Evolutionary conservation across 805 yeast species (phyloP).

Genomic region (Candida ortonii): DNA sequence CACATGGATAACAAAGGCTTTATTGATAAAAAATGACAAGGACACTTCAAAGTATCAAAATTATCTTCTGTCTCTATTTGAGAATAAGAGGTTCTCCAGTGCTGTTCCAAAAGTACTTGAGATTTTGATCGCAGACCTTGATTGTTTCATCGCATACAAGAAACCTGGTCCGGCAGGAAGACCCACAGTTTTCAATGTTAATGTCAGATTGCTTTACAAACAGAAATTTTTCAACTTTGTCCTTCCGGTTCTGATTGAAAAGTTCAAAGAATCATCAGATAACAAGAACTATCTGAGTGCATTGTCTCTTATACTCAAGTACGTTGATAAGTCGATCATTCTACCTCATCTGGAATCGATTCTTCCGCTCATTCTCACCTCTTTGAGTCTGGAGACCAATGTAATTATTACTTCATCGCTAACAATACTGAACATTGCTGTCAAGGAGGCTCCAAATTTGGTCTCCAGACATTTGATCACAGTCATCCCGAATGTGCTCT

Average conservation of each 20-base stretch:
- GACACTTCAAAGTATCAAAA: slow-evolving; percentile 34
- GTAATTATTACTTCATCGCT: slow-evolving; percentile 26
- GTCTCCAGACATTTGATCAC: slow-evolving; percentile 53
- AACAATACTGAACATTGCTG: slow-evolving; percentile 31
- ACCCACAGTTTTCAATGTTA: slow-evolving; percentile 45
- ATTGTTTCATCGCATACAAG: slow-evolving; percentile 49
- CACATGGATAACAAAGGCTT: slow-evolving; percentile 73
- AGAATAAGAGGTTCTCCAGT: slow-evolving; percentile 31
- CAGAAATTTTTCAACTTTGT: slow-evolving; percentile 70
- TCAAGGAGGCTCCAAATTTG: slow-evolving; percentile 53
- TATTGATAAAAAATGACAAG: slow-evolving; percentile 55
- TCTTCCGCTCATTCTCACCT: slow-evolving; percentile 69
- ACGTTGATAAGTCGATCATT: slow-evolving; percentile 60
- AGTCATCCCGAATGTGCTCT: slow-evolving; percentile 53
- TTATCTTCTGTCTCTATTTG: slow-evolving; percentile 36
- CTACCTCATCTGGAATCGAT: slow-evolving; percentile 61
- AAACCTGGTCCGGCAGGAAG: slow-evolving; percentile 24
- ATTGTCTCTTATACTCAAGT: slow-evolving; percentile 63
- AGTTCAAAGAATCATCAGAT: slow-evolving; percentile 35
- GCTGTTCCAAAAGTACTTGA: slow-evolving; percentile 56
- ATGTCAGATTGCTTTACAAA: slow-evolving; percentile 68
- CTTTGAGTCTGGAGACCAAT: slow-evolving; percentile 36
- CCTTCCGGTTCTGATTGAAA: slow-evolving; percentile 52
- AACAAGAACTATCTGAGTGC: slow-evolving; percentile 57
- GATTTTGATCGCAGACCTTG: slow-evolving; percentile 64